Percentiles rank a stretch among this genome's conserved stretches.
phyloP scores from a whole-genome alignment of 1,284 basidiomycete genomes.

The Afroboletus lepidellus region DNA sequence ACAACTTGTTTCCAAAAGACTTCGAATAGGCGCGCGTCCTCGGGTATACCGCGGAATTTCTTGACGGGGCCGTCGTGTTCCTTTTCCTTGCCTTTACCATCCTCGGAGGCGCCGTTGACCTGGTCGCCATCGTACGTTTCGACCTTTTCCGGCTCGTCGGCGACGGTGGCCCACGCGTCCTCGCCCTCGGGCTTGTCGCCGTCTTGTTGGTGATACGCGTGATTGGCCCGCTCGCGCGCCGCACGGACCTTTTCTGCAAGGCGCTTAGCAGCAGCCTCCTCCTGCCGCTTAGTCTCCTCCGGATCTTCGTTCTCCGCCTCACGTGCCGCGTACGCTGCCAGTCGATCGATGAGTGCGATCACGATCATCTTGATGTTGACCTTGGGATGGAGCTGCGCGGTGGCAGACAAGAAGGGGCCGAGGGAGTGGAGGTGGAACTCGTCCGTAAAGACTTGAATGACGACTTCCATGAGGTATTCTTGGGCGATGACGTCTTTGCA shows the following conservation, averaged over 20 bases:
- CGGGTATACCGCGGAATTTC: slow-evolving; percentile 91
- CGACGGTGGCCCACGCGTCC: slow-evolving; percentile 25
- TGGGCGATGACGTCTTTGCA: slow-evolving; percentile 97
- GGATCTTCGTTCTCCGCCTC: slow-evolving; percentile 93
- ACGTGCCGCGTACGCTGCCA: slow-evolving; percentile 89
- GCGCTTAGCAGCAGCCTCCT: slow-evolving; percentile 85
- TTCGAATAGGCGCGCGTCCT: slow-evolving; percentile 90
- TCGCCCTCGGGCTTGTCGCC: slow-evolving; percentile 32
- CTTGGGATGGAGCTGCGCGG: slow-evolving; percentile 90
- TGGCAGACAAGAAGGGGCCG: slow-evolving; percentile 89
- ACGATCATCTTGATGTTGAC: slow-evolving; percentile 98
- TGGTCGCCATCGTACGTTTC: slow-evolving; percentile 26
- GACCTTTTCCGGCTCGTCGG: slow-evolving; percentile 33
- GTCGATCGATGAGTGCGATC: slow-evolving; percentile 92
- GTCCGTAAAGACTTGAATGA: slow-evolving; percentile 97
- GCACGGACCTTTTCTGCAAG: slow-evolving; percentile 82
- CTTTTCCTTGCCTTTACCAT: slow-evolving; percentile 49
- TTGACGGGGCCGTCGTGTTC: slow-evolving; percentile 47
- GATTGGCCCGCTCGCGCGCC: slow-evolving; percentile 55
- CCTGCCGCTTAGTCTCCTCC: slow-evolving; percentile 85
- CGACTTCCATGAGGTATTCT: slow-evolving; percentile 97
- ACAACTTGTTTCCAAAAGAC: slow-evolving; percentile 99
- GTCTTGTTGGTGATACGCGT: slow-evolving; percentile 24
- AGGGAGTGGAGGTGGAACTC: slow-evolving; percentile 94
- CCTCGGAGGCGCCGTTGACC: slow-evolving; percentile 36